Base-by-base conservation (phyloP, 208 protist genomes). In the Acanthamoeba rhysodes region DNA sequence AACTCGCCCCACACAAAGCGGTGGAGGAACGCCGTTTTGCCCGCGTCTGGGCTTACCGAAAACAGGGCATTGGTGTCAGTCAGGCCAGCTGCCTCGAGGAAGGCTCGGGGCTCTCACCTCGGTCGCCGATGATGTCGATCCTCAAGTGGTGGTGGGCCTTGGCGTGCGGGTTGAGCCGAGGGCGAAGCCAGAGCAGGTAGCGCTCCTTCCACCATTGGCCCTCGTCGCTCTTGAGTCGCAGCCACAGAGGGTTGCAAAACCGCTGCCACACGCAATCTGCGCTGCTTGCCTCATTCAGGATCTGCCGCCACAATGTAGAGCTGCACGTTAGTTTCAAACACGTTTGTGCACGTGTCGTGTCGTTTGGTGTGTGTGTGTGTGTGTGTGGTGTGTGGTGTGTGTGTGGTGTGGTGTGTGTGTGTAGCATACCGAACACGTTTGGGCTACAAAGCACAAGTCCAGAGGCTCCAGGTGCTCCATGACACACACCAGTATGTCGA, bases 241-340 rank as follows among this genome's bases (percentile, higher is more conserved):
- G 29, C 74, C 74, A 82, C 16, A 4, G 74, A 2, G 16, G 74
- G 32, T 82, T 82, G 74, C 74, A 82, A 37, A 18, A 82, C 41
- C 29, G 74, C 74, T 82, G 32, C 74, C 74, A 82, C 74, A 82
- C 41, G 22, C 32, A 45, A 41, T 82, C 45, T 2, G 5, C 9
- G 37, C 74, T 82, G 74, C 74, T 82, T 2, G 32, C 74, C 74
- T 82, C 74, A 16, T 82, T 82, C 37, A 82, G n/a, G 27, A 55
- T 82, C 4, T 34, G 20, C 27, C 50, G 66, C 9, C 66, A 37
- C 66, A 72, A 0, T 3, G 24, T n/a, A 74, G 70, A 45, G 1
- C 20, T 2, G 32, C 27, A 45, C 16, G 3, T 2, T 37, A n/a
- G n/a, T n/a, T n/a, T n/a, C n/a, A n/a, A n/a, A n/a, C n/a, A n/a